Base-by-base conservation (phyloP, 768 basidiomycete genomes). In the Cystobasidium tubakii region DNA sequence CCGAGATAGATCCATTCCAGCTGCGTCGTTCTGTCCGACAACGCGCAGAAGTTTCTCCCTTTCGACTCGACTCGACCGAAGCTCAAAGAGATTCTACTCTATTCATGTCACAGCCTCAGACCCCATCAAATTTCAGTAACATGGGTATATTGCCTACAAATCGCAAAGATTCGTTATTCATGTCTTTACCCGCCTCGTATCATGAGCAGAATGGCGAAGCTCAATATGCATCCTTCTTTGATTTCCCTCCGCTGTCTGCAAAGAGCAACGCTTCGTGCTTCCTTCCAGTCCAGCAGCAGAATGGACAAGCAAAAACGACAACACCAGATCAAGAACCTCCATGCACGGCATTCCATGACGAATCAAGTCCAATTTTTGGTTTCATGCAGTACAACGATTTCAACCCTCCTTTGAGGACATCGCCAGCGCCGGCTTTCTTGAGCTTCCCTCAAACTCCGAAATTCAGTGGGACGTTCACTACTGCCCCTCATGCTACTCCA, bases 11-110 rank as follows among this genome's bases (percentile, higher is more conserved):
- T 34, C 25, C 4, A 9, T 29, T 12, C 27, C 10, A 60, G 12
- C 57, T 60, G 57, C 57, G 57, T 60, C 57, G 57, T 29, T 60
- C 57, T 17, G 57, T 60, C 57, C 25, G 57, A 60, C 57, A 60
- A 12, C 17, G 57, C 7, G 57, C 29, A 29, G 57, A 60, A 60
- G 33, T 21, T 60, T 60, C 57, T 29, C 57, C 57, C 33, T 60
- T 60, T 60, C 25, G 57, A 60, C 33, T 60, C 6, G 57, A 60
- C 21, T 60, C 57, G 4, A 60, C 57, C 15, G 57, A 60, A 60
- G 57, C 25, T 29, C 57, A 60, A 60, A 12, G 57, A 27, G 57
- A 60, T 60, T 60, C 57, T 29, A 60, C 57, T 27, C 57, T 60
- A 6, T 60, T 60, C 57, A 60, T 60, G 29, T 60, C 46, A 15